Conservation (phyloP, 2,329 filamentous ascomycete species). For the Fusarium buxicola region DNA sequence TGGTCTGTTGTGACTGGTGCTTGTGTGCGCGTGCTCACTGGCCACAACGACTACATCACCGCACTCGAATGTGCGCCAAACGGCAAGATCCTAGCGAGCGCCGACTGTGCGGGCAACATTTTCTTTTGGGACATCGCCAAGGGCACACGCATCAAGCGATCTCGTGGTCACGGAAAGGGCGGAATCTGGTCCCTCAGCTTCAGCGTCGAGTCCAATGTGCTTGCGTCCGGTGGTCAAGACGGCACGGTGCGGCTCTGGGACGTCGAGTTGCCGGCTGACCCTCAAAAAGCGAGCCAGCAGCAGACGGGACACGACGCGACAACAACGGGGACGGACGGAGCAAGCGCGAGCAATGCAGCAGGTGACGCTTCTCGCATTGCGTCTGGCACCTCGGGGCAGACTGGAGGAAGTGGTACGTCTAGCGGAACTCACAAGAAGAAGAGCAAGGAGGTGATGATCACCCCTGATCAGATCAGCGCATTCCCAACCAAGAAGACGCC, state of each 20-base stretch:
- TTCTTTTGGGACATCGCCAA: slow-evolving; percentile 94
- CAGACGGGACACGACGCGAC: slow-evolving; percentile 58
- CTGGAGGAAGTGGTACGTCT: slow-evolving; percentile 44
- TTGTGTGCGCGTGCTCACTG: slow-evolving; percentile 90
- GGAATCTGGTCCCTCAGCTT: slow-evolving; percentile 95
- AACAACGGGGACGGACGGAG: slow-evolving; percentile 56
- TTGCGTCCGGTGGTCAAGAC: slow-evolving; percentile 91
- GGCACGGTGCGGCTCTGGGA: slow-evolving; percentile 96
- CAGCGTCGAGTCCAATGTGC: slow-evolving; percentile 89
- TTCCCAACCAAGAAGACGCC: slow-evolving; percentile 97
- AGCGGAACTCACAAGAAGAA: slow-evolving; percentile 73
- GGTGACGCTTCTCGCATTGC: slow-evolving; percentile 48
- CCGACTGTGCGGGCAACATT: slow-evolving; percentile 88
- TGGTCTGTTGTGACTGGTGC: slow-evolving; percentile 92
- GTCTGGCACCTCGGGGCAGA: slow-evolving; percentile 43
- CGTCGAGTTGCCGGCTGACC: slow-evolving; percentile 77
- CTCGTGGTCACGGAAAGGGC: slow-evolving; percentile 92
- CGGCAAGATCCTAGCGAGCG: slow-evolving; percentile 91
- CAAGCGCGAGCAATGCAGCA: slow-evolving; percentile 42
- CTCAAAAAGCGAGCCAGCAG: slow-evolving; percentile 66
- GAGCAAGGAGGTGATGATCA: slow-evolving; percentile 89
- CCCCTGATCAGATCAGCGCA: slow-evolving; percentile 91
- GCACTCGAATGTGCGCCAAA: slow-evolving; percentile 87
- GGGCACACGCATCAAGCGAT: slow-evolving; percentile 87
- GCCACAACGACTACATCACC: slow-evolving; percentile 89